phyloP scores from a whole-genome alignment of 345 rosid species.

The Linum tenue region DNA sequence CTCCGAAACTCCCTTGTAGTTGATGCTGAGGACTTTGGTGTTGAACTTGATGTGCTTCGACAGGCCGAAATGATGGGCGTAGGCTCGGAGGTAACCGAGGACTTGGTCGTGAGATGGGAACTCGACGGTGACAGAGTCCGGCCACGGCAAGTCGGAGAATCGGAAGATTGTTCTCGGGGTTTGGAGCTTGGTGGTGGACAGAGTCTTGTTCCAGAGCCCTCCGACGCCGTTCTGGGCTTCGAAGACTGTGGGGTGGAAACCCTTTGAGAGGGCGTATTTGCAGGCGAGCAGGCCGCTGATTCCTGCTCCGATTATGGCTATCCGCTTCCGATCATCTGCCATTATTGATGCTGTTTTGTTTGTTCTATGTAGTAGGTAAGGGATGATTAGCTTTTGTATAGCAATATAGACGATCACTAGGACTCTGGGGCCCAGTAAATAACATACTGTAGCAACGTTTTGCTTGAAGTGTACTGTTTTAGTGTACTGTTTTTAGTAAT shows the following conservation, averaged over 20 bases:
- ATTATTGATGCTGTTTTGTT: too few relatives aligned
- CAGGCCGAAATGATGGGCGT: constrained; percentile 29
- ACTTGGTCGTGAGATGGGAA: constrained; percentile 25
- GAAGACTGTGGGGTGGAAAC: constrained; percentile 24
- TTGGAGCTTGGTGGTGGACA: constrained; percentile 30
- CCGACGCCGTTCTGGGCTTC: constrained; percentile 21
- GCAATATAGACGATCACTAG: too few relatives aligned
- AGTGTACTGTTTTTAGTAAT: too few relatives aligned
- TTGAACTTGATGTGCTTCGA: constrained; percentile 25
- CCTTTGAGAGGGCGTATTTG: constrained; percentile 29
- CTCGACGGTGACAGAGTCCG: constrained; percentile 16
- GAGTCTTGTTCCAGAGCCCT: constrained; percentile 31
- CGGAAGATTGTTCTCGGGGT: constrained; percentile 14
- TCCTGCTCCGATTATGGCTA: constrained; percentile 34
- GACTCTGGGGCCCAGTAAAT: too few relatives aligned
- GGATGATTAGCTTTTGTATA: too few relatives aligned
- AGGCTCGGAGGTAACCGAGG: constrained; percentile 23
- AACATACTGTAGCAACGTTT: too few relatives aligned
- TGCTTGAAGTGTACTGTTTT: too few relatives aligned
- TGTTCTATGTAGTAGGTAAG: too few relatives aligned
- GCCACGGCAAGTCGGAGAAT: constrained; percentile 45
- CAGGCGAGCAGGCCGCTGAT: constrained; percentile 37
- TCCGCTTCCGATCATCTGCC: constrained; percentile 3
- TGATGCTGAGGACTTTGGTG: constrained; percentile 23
- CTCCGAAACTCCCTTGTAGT: constrained; percentile 11